Evolutionary conservation across 768 basidiomycete genomes (phyloP).

Genomic region (Botryobasidium botryosum): DNA sequence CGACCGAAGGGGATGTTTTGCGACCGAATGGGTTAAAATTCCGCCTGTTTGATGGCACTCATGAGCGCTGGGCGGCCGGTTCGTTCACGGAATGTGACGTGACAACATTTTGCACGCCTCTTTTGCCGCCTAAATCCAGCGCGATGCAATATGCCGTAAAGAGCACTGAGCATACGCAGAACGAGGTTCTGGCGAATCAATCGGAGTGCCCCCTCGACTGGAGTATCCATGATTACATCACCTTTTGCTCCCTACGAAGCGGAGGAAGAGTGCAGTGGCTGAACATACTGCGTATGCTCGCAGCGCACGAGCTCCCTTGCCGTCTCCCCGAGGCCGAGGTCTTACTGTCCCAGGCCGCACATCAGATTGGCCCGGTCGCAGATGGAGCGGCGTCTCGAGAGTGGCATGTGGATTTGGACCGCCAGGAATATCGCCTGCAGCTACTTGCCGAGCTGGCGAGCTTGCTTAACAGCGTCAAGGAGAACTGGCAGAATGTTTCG

Average conservation of each 20-base stretch:
- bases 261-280: slow-evolving; percentile 1
- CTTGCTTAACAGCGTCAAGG: too few relatives aligned
- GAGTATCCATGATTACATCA: slow-evolving; percentile 10
- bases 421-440: too few relatives aligned
- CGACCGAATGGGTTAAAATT: slow-evolving; percentile 20
- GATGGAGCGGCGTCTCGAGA: too few relatives aligned
- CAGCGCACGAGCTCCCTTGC: slow-evolving; percentile 25
- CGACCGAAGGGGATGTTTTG: background rate
- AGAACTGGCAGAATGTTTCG: too few relatives aligned
- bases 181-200: slow-evolving; percentile 28
- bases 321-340: slow-evolving; percentile 25
- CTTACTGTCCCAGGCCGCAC: slow-evolving; percentile 28
- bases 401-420: too few relatives aligned
- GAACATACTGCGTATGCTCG: slow-evolving; percentile 24
- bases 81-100: slow-evolving; percentile 13
- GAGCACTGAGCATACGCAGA: slow-evolving; percentile 22
- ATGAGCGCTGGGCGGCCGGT: slow-evolving; percentile 8
- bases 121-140: slow-evolving; percentile 21
- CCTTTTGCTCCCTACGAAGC: background rate
- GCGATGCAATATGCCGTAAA: slow-evolving; percentile 23
- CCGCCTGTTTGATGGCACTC: slow-evolving; percentile 18
- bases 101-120: slow-evolving; percentile 17
- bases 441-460: too few relatives aligned
- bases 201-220: slow-evolving; percentile 25
- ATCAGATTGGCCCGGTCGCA: slow-evolving; percentile 31